Evolutionary conservation across 352 stramenopile species (phyloP), one percentile per base, ranked within the genome.

Genomic region (Phytophthora crassamura): DNA sequence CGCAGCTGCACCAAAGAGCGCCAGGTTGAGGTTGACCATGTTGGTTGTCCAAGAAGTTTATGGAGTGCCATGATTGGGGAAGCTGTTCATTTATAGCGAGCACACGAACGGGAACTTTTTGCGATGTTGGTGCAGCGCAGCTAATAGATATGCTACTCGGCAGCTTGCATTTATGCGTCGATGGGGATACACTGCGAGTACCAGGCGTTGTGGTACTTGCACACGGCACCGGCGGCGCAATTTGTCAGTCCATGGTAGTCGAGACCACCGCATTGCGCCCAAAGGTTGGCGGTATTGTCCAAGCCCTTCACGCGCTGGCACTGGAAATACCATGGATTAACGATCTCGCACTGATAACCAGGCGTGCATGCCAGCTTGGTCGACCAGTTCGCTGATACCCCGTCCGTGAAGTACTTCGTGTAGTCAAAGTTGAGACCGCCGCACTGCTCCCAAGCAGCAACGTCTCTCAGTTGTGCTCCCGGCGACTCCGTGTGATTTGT

Each of bases 171-270:
- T 18, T 59, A 64, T 0, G 34, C 39, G 28, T 49, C 28, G 39
- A 36, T 43, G 0, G 74, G 77, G 5, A 83, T 53, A 56, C 77
- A 85, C 55, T 85, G 77, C 22, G 72, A 78, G 63, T 83, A 85
- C 77, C 74, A 85, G 7, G 74, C 48, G 40, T 80, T 77, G 12
- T 52, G 30, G 45, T 33, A 66, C 25, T 61, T 66, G 64, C 76
- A 85, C 22, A 58, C 57, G 7, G 68, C 56, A 8, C 74, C 74
- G 0, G 22, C 7, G 11, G 30, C 25, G 20, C 66, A 74, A 4
- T 70, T 57, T 12, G 67, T 67, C 30, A 53, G 25, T 30, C 60
- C 67, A 12, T 41, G n/a, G 16, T 71, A 52, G 43, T 55, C 33
- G 15, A 42, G 32, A 32, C 67, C 67, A 15, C 61, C 67, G 12